phyloP scores from a whole-genome alignment of 1,284 basidiomycete genomes.

The Rhodofomes roseus region DNA sequence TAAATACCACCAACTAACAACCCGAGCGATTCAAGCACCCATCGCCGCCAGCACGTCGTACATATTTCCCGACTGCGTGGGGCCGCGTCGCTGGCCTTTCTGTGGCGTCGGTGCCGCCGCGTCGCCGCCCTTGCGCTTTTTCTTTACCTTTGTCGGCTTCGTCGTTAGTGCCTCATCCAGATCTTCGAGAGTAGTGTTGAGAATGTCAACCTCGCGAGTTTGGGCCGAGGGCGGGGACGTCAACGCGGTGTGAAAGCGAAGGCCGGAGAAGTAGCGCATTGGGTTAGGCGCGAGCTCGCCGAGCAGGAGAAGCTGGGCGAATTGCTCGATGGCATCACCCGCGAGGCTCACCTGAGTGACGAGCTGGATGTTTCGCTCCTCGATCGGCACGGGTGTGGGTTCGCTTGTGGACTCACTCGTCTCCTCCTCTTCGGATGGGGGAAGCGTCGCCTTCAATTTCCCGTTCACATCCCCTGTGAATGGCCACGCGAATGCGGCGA shows the following conservation, averaged over 20 bases:
- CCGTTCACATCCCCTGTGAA: slow-evolving; percentile 1
- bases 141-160: slow-evolving; percentile 40
- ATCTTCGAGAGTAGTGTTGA: slow-evolving; percentile 45
- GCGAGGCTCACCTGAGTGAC: slow-evolving; percentile 63
- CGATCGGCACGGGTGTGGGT: slow-evolving; percentile 25
- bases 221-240: slow-evolving; percentile 27
- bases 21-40: slow-evolving; percentile 17
- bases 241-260: slow-evolving; percentile 49
- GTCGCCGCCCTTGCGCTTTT: slow-evolving; percentile 22
- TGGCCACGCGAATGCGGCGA: slow-evolving; percentile 44
- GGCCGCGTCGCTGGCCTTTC: not conserved
- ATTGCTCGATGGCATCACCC: slow-evolving; percentile 53
- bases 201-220: slow-evolving; percentile 33
- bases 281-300: slow-evolving; percentile 41
- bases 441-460: too few species aligned
- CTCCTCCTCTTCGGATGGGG: too few species aligned
- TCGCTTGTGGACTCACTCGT: not conserved
- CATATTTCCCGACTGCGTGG: slow-evolving; percentile 9
- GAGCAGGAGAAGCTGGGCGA: slow-evolving; percentile 59
- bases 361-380: slow-evolving; percentile 67
- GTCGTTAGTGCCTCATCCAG: slow-evolving; percentile 39
- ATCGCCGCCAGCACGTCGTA: slow-evolving; percentile 30
- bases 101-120: slow-evolving; percentile 4
- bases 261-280: slow-evolving; percentile 53
- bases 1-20: too few species aligned